A percentile compares a stretch with the other conserved stretches of the same genome.
These are phyloP conservation scores for Vitis amurensis DNA, from an alignment of 164 flowering plant genomes.

Conservation along the genomic window DNA sequence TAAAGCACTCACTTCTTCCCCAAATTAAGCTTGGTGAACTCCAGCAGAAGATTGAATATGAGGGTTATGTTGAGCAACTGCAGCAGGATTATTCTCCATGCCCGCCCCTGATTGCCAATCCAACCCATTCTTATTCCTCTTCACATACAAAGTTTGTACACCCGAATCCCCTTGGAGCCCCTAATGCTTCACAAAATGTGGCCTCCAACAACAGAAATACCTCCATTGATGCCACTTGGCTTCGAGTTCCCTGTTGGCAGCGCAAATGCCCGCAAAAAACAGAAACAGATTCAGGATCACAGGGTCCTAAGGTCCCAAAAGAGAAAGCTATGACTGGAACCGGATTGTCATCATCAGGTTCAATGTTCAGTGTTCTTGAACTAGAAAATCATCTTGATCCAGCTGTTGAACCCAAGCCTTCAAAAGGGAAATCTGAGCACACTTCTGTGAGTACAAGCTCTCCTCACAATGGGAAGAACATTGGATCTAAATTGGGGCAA, in stretches of 20 bases:
- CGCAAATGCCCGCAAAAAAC: too few relatives aligned
- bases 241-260: too few relatives aligned
- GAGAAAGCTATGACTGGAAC: background rate
- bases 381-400: background rate
- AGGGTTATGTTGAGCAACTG: background rate
- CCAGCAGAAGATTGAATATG: background rate
- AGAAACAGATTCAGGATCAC: too few relatives aligned
- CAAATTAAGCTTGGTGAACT: background rate
- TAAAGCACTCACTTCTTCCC: background rate
- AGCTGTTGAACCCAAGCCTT: background rate
- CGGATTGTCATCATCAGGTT: background rate
- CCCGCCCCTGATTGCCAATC: too few relatives aligned
- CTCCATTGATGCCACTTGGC: too few relatives aligned
- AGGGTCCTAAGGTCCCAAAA: too few relatives aligned
- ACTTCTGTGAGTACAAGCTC: background rate
- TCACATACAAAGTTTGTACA: background rate
- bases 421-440: background rate
- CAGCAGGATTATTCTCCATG: background rate
- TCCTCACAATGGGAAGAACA: background rate
- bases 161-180: background rate
- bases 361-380: background rate
- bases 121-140: background rate
- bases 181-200: too few relatives aligned
- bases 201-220: too few relatives aligned
- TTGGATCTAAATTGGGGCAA: background rate